phyloP scores from a whole-genome alignment of 176 grass and related monocot genomes.

The Oropetium thomaeum region DNA sequence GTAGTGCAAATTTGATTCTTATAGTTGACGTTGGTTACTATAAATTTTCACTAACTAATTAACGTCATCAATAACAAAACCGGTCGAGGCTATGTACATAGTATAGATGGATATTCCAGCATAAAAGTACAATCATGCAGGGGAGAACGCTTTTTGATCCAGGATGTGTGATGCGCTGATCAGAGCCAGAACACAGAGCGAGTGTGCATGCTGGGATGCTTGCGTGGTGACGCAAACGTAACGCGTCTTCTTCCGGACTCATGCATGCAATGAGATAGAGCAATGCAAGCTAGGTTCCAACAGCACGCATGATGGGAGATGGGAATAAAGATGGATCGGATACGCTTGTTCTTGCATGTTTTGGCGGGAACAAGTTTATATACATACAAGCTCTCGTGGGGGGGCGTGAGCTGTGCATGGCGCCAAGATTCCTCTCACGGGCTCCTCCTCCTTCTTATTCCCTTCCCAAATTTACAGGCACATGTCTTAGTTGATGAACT shows the following conservation, averaged over 20 bases:
- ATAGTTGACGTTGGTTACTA: no score
- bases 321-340: neutral
- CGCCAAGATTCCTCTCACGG: neutral
- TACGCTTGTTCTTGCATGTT: neutral
- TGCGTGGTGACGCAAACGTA: neutral
- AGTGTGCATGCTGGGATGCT: neutral
- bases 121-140: neutral
- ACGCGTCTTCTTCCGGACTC: neutral
- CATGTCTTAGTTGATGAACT: no score
- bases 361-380: neutral
- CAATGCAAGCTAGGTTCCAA: neutral
- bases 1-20: no score
- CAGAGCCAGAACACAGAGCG: neutral
- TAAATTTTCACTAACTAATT: no score
- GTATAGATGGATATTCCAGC: neutral
- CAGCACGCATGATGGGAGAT: neutral
- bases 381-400: neutral
- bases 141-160: neutral
- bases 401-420: neutral
- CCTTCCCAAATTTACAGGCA: neutral
- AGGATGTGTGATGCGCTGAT: neutral
- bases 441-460: no score
- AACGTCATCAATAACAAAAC: no score
- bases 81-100: neutral
- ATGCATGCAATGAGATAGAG: neutral